Base-by-base conservation (phyloP, 2,329 filamentous ascomycete species). In the Fusarium protoensiforme region DNA sequence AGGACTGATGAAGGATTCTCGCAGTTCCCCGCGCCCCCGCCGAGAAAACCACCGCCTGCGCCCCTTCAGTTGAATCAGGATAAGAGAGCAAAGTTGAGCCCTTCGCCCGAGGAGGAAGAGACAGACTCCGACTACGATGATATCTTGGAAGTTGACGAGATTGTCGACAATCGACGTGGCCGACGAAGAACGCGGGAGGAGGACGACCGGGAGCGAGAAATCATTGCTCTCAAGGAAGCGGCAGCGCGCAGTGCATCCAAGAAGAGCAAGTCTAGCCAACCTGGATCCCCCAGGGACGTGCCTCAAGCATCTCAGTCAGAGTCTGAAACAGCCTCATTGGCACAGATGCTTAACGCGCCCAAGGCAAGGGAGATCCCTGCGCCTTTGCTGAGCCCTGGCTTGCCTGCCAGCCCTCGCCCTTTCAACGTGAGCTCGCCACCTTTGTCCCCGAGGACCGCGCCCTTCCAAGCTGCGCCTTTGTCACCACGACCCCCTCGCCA, bases 101-200 rank as follows among this genome's bases (percentile, higher is more conserved):
- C 75, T 18, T 67, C 75, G 1, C 65, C 74, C 5, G 90, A 92
- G n/a, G 91, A 92, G 14, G 87, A 89, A 2, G 89, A 91, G 38
- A 92, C 92, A 0, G 94, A 94, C 68, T 95, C 94, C 0, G 95
- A 97, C 72, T 96, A 95, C 75, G 94, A 96, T 67, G 93, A 95
- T 71, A 88, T 93, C 38, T 83, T 94, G 14, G 92, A 94, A 70
- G 90, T 92, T 5, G 88, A 92, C 51, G 91, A 93, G 71, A 85
- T 92, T 58, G 85, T 88, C 0, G 83, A 88, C 38, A 85, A 88
- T 14, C 85, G 90, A 61, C 89, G 95, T 70, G 96, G 95, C 10
- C 90, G 95, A 67, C 88, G 94, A 75, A 94, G 93, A 81, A 98
- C 95, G 4, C 89, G 95, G 61, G 94, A 96, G 80, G 94, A 98